Conservation (phyloP, 1,284 basidiomycete species). For the Sanghuangporus baumii region DNA sequence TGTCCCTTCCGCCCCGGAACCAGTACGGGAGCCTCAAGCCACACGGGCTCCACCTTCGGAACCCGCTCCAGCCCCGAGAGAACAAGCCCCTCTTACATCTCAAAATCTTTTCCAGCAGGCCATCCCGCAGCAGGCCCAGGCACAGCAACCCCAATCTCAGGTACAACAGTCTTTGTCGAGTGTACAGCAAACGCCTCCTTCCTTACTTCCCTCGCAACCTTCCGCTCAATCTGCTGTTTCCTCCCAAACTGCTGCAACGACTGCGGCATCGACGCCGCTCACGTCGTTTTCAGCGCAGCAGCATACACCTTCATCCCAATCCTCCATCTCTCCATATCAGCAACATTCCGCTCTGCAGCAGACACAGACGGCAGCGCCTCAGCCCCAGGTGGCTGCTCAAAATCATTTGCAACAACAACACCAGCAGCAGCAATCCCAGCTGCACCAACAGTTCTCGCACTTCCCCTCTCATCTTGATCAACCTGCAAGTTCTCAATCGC, state of each 20-base stretch:
- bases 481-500: conserved; percentile 9
- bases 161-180: conserved; percentile 23
- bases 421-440: conserved; percentile 26
- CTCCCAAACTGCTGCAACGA: conserved; percentile 16
- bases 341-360: conserved; percentile 25
- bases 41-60: conserved; percentile 20
- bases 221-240: conserved; percentile 18
- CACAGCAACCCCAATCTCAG: conserved; percentile 22
- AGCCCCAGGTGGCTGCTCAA: conserved; percentile 37
- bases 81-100: conserved; percentile 28
- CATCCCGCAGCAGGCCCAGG: conserved; percentile 39
- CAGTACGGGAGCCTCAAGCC: conserved; percentile 25
- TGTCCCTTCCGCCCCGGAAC: conserved; percentile 26
- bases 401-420: conserved; percentile 22
- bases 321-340: conserved; percentile 25
- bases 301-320: conserved; percentile 22
- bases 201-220: conserved; percentile 28
- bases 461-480: conserved; percentile 57
- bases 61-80: conserved; percentile 27
- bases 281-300: conserved; percentile 36
- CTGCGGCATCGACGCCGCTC: conserved; percentile 30
- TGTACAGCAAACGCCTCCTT: conserved; percentile 37
- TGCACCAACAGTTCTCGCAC: conserved; percentile 54
- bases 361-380: conserved; percentile 25
- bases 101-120: conserved; percentile 41